Evolutionary conservation across 2,329 filamentous ascomycete genomes (phyloP).

Genomic region (Ampelomyces quisqualis): DNA sequence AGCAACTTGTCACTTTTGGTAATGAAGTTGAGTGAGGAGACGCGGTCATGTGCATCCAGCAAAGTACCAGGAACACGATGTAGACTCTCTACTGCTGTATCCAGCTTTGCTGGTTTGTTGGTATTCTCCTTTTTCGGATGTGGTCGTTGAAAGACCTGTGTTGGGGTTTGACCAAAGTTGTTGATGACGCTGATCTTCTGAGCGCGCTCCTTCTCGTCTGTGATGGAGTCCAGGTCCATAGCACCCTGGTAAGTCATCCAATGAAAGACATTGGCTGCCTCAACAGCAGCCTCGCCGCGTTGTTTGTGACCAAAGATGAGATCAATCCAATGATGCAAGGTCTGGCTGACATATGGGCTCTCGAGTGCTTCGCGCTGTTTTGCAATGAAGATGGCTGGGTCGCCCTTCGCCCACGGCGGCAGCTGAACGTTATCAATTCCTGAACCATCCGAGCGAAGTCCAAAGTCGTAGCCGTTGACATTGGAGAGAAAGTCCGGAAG

Average conservation of each 20-base stretch:
- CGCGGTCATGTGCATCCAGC: constrained; percentile 72
- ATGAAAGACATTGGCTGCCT: constrained; percentile 93
- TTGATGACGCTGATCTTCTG: constrained; percentile 96
- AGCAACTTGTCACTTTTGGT: constrained; percentile 79
- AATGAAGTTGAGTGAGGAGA: constrained; percentile 76
- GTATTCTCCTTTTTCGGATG: constrained; percentile 74
- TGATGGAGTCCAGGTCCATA: constrained; percentile 86
- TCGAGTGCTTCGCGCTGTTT: constrained; percentile 96
- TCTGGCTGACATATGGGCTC: constrained; percentile 85
- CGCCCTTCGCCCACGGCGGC: constrained; percentile 96
- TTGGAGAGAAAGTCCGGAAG: constrained; percentile 94
- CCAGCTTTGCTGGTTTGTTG: constrained; percentile 68
- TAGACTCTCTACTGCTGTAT: constrained; percentile 74
- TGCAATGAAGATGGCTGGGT: constrained; percentile 90
- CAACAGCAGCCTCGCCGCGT: constrained; percentile 84
- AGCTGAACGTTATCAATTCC: constrained; percentile 82
- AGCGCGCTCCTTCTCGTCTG: constrained; percentile 80
- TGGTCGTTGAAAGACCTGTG: constrained; percentile 83
- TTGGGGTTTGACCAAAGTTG: constrained; percentile 96
- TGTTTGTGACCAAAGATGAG: constrained; percentile 94
- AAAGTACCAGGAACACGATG: constrained; percentile 77
- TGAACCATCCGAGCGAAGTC: constrained; percentile 75
- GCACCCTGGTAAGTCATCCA: constrained; percentile 93
- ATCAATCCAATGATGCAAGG: constrained; percentile 94
- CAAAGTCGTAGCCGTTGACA: constrained; percentile 92